These are phyloP conservation scores for Puccinia horiana DNA, from an alignment of 1,284 basidiomycete genomes.

Conservation along the genomic window DNA sequence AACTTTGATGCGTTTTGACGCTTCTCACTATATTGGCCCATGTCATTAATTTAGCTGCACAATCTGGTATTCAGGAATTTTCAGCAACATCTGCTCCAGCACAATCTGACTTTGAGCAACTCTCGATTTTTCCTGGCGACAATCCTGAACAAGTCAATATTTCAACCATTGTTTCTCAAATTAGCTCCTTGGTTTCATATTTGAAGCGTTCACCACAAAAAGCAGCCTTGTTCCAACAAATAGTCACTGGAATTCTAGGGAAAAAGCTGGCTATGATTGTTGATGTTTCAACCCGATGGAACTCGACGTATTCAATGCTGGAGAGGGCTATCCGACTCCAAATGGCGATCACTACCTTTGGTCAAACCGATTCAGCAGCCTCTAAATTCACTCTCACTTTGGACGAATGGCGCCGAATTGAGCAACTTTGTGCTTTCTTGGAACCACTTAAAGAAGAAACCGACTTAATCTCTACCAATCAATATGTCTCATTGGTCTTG, in stretches of 20 bases:
- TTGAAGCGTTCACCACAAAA: constrained; percentile 14
- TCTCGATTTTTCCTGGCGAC: too few species aligned
- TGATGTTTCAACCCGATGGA: not conserved
- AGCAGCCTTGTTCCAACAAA: not conserved
- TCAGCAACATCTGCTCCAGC: too few species aligned
- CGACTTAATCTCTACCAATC: not conserved
- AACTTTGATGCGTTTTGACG: not conserved
- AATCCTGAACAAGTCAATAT: constrained; percentile 10
- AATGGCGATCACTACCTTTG: not conserved
- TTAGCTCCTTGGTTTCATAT: not conserved
- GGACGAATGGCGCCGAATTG: not conserved
- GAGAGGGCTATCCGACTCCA: not conserved
- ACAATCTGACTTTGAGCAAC: too few species aligned
- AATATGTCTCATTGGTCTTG: not conserved
- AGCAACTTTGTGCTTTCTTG: not conserved
- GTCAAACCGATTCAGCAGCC: not conserved
- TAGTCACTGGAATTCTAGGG: not conserved
- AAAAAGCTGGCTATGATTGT: not conserved
- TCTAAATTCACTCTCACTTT: not conserved
- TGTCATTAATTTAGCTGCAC: too few species aligned
- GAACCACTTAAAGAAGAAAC: not conserved
- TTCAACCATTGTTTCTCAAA: not conserved
- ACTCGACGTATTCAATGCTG: not conserved
- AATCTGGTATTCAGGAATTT: too few species aligned
- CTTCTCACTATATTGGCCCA: not conserved